Conservation (phyloP, 2,329 filamentous ascomycete species). For the Penicillium sumatraense region DNA sequence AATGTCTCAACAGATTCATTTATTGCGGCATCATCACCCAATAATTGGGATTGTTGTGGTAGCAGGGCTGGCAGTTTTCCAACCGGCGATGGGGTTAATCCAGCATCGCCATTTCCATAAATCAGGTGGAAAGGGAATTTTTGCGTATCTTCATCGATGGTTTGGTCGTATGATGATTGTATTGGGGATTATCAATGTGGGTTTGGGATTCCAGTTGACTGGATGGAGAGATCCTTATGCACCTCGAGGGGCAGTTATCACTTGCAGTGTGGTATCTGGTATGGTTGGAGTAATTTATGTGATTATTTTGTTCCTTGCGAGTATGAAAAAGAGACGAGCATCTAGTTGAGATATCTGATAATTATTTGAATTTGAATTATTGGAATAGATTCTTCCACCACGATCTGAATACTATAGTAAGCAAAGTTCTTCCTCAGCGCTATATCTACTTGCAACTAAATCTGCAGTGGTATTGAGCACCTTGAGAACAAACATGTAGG, state of each 20-base stretch:
- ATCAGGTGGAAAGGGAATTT: slow-evolving; percentile 49
- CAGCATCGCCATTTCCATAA: slow-evolving; percentile 59
- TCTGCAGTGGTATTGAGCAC: too few species aligned
- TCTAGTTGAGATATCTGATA: too few species aligned
- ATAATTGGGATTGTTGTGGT: slow-evolving; percentile 61
- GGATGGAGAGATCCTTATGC: slow-evolving; percentile 42
- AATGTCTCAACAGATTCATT: slow-evolving; percentile 46
- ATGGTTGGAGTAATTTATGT: slow-evolving; percentile 52
- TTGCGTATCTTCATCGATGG: slow-evolving; percentile 60
- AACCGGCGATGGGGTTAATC: slow-evolving; percentile 56
- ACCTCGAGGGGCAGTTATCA: slow-evolving; percentile 45
- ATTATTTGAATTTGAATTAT: too few species aligned
- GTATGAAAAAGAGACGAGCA: background rate
- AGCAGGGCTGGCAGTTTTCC: slow-evolving; percentile 58
- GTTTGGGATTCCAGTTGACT: slow-evolving; percentile 56
- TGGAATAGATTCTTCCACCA: too few species aligned
- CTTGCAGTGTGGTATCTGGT: slow-evolving; percentile 56
- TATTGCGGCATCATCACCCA: slow-evolving; percentile 51
- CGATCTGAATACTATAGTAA: too few species aligned
- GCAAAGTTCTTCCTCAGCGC: too few species aligned
- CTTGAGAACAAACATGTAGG: too few species aligned
- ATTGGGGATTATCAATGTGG: slow-evolving; percentile 62
- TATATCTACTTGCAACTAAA: too few species aligned
- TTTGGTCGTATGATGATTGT: slow-evolving; percentile 56
- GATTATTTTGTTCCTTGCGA: slow-evolving; percentile 4